phyloP scores from a whole-genome alignment of 495 filamentous ascomycete species.

The Rostrohypoxylon terebratum region DNA sequence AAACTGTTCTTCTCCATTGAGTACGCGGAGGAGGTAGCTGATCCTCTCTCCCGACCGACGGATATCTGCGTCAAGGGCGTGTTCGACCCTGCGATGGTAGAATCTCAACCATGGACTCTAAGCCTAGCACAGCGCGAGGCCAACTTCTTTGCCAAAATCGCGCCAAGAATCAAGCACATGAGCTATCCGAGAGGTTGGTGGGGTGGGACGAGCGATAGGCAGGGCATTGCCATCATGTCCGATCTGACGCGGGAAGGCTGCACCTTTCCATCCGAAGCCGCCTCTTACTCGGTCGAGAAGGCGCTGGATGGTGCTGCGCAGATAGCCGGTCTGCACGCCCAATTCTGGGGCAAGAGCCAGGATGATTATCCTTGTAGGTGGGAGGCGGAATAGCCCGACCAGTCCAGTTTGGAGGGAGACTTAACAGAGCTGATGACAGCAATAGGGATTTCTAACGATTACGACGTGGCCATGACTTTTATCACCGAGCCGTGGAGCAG shows the following conservation, averaged over 20 bases:
- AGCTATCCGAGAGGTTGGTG: conserved; percentile 52
- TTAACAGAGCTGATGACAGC: background rate
- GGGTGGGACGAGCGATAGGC: conserved; percentile 44
- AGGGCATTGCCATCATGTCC: conserved; percentile 55
- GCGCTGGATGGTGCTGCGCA: conserved; percentile 49
- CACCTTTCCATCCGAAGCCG: conserved; percentile 47
- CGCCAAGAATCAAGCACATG: conserved; percentile 48
- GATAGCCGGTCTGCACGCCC: conserved; percentile 52
- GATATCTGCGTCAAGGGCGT: conserved; percentile 53
- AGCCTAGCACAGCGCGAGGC: conserved; percentile 52
- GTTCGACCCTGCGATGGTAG: conserved; percentile 50
- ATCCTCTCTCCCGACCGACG: conserved; percentile 34
- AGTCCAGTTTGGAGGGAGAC: background rate
- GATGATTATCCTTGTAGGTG: conserved; percentile 48
- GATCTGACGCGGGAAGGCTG: conserved; percentile 47
- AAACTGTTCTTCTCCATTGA: conserved; percentile 50
- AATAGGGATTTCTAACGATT: conserved; percentile 36
- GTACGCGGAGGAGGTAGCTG: conserved; percentile 43
- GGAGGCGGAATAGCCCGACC: background rate
- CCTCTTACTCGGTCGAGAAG: conserved; percentile 47
- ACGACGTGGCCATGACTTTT: conserved; percentile 39
- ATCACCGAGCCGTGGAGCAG: conserved; percentile 44
- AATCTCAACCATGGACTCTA: conserved; percentile 50
- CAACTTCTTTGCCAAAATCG: conserved; percentile 51
- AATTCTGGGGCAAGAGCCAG: conserved; percentile 50